Conservation (phyloP, 768 basidiomycete genomes). For the Filobasidium floriforme region DNA sequence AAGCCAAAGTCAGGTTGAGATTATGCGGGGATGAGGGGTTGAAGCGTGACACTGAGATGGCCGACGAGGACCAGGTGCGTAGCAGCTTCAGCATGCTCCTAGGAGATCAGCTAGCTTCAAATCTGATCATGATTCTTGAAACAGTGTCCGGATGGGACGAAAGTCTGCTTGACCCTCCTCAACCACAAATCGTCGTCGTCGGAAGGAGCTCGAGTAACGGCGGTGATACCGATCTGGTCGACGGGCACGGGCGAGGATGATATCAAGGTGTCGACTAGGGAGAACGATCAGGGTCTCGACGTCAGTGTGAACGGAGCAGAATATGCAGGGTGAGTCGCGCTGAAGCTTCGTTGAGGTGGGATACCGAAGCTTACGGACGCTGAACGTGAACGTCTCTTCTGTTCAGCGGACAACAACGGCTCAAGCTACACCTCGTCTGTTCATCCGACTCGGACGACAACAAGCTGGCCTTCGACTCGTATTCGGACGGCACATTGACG, state of each 20-base stretch:
- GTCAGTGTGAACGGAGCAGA: slow-evolving; percentile 38
- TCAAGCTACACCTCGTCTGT: slow-evolving; percentile 40
- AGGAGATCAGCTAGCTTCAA: not conserved
- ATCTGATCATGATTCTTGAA: not conserved
- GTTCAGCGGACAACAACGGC: slow-evolving; percentile 29
- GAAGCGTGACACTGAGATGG: slow-evolving; percentile 31
- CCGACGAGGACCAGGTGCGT: slow-evolving; percentile 43
- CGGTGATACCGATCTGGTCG: slow-evolving; percentile 43
- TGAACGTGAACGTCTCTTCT: not conserved
- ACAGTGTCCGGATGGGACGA: slow-evolving; percentile 40
- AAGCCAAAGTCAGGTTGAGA: slow-evolving; percentile 34
- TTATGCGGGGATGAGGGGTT: slow-evolving; percentile 37
- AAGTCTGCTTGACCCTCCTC: slow-evolving; percentile 38
- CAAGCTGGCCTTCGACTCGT: slow-evolving; percentile 35
- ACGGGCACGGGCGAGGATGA: slow-evolving; percentile 27
- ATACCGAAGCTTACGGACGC: not conserved
- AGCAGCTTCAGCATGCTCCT: not conserved
- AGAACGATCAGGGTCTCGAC: slow-evolving; percentile 34
- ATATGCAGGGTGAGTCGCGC: slow-evolving; percentile 40
- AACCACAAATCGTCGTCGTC: slow-evolving; percentile 38
- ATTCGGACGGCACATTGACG: slow-evolving; percentile 32
- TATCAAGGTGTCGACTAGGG: slow-evolving; percentile 27
- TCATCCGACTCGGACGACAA: slow-evolving; percentile 23
- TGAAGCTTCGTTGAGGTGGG: not conserved
- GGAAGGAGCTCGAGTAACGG: slow-evolving; percentile 35